Evolutionary conservation across 2,329 filamentous ascomycete genomes (phyloP), one percentile per base, ranked within the genome.

Genomic region (Epichloe sibirici): DNA sequence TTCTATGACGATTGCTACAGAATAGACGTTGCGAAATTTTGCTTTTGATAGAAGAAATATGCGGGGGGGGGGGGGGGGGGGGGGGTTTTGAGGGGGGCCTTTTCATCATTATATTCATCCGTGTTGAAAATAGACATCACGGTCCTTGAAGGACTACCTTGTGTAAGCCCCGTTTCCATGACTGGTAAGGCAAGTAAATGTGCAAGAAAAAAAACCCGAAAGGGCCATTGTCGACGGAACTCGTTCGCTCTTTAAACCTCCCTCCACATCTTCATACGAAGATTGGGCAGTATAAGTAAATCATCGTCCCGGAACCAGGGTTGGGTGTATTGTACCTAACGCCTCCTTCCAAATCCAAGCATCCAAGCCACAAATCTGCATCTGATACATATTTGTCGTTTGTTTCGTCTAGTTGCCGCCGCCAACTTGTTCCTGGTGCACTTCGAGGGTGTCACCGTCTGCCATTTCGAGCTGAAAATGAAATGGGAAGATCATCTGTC

Each of bases 401-500:
- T 21, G 39, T 7, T 44, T 34, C 50, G 46, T 46, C 38, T 49
- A 55, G 37, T 43, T 70, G 57, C 63, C 71, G 56, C 90, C 91
- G 55, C 93, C 93, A 56, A 97, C 93, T 73, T 98, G 93, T 69
- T 98, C 93, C 69, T 97, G 93, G 68, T 97, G 91, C 28, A 98
- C 93, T 66, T 98, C 93, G 28, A 98, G 83, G 1, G 88, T 94
- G 65, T 98, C 93, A 38, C 93, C 91, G 61, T 98, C 93, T 59
- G 83, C 76, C 93, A 98, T 98, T 57, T 97, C 93, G 52, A 97
- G 85, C 93, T 97, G 28, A 48, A 15, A 21, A 42, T 44, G 17
- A 28, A 48, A 35, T 21, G 8, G 13, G 23, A 7, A 38, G 23
- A 45, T n/a, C 9, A 35, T 38, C 45, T 6, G 45, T 51, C 42